A percentile compares a stretch with the other conserved stretches of the same genome.
Conservation (phyloP, 2,329 filamentous ascomycete genomes). For the Orbilia javanica region DNA sequence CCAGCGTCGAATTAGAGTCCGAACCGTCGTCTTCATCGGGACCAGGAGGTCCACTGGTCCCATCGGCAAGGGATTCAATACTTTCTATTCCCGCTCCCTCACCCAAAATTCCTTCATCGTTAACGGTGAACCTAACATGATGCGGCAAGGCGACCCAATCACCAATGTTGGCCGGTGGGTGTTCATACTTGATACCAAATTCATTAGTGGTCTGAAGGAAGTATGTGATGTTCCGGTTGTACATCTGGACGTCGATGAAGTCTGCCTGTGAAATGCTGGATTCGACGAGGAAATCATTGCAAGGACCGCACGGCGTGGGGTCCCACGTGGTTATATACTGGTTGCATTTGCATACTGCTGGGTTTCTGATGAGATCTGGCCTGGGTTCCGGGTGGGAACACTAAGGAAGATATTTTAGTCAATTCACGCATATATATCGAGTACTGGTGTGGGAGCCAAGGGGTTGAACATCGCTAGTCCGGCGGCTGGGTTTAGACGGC, state of each 20-base stretch:
- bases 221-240: slow-evolving; percentile 37
- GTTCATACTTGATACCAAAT: neutral
- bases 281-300: neutral
- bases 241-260: slow-evolving; percentile 16
- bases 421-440: too few species aligned
- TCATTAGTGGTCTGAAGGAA: slow-evolving; percentile 12
- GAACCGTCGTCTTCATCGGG: neutral
- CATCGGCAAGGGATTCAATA: neutral
- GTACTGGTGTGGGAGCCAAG: too few species aligned
- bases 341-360: neutral
- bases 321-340: neutral
- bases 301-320: neutral
- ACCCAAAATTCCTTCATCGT: neutral
- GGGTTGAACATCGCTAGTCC: too few species aligned
- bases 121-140: slow-evolving; percentile 23
- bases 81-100: neutral
- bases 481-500: neutral
- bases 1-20: neutral
- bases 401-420: neutral
- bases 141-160: slow-evolving; percentile 8
- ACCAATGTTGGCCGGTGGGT: neutral
- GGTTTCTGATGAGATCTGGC: neutral
- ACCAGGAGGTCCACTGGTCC: neutral
- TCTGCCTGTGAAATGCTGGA: slow-evolving; percentile 9
- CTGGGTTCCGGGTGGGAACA: slow-evolving; percentile 23